These are phyloP conservation scores for Coniochaeta hoffmannii DNA, from an alignment of 2,329 filamentous ascomycete genomes.

Conservation along the genomic window DNA sequence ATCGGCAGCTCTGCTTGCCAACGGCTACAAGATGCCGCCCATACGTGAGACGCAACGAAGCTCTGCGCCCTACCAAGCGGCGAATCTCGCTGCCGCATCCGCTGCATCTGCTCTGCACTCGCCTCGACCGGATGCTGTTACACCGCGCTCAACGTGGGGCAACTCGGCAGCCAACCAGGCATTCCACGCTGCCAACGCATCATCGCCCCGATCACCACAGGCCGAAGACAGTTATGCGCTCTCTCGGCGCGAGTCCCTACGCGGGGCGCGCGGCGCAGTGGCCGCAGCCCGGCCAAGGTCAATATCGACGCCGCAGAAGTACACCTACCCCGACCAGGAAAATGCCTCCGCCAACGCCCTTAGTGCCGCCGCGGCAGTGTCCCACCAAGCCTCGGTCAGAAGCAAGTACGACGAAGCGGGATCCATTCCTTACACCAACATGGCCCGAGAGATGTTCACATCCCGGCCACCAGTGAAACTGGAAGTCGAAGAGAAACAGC, in stretches of 20 bases:
- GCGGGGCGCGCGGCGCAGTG: slow-evolving; percentile 74
- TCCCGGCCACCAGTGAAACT: slow-evolving; percentile 63
- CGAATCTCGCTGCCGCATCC: slow-evolving; percentile 48
- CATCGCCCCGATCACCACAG: slow-evolving; percentile 26
- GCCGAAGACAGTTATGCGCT: slow-evolving; percentile 31
- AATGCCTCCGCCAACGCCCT: slow-evolving; percentile 62
- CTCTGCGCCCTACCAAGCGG: slow-evolving; percentile 65
- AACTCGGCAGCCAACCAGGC: slow-evolving; percentile 59
- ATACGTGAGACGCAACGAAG: slow-evolving; percentile 57
- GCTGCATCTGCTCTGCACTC: slow-evolving; percentile 13
- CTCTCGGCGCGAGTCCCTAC: slow-evolving; percentile 57
- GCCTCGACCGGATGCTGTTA: slow-evolving; percentile 6
- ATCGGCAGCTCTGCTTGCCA: slow-evolving; percentile 34
- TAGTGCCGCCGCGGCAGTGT: slow-evolving; percentile 64
- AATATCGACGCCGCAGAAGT: slow-evolving; percentile 51
- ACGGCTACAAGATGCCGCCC: slow-evolving; percentile 35
- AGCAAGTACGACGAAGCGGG: slow-evolving; percentile 48
- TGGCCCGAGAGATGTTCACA: slow-evolving; percentile 70
- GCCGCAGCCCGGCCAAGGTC: slow-evolving; percentile 53
- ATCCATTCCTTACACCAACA: slow-evolving; percentile 59
- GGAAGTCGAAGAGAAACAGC: slow-evolving; percentile 67
- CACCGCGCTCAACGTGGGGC: slow-evolving; percentile 36
- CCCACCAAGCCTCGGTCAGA: slow-evolving; percentile 45
- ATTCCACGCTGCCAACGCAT: slow-evolving; percentile 23
- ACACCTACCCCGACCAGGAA: slow-evolving; percentile 46